Evolutionary conservation across 106 monocot species (phyloP), one percentile per base, ranked within the genome.

Genomic region (Dioscorea alata): DNA sequence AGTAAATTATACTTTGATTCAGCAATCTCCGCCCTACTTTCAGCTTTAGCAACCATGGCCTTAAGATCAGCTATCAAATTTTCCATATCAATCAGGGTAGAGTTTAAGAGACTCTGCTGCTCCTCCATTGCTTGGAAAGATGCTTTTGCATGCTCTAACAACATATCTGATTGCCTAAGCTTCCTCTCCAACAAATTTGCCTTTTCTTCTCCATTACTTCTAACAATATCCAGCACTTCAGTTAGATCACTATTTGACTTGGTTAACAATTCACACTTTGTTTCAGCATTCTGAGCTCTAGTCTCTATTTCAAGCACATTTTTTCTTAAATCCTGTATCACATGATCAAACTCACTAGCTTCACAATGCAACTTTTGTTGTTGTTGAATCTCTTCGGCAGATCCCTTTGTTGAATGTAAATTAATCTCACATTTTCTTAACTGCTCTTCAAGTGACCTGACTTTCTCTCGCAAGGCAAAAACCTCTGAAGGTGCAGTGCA

Each of bases 61-160:
- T 97, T 89, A 19, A 97, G 78, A 77, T 89, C 83, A 24, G 79
- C 83, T 52, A 92, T 90, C 50, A 97, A 69, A 81, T 76, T 71
- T 75, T 85, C 84, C 97, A 97, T 92, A 63, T 97, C 92, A 74
- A 62, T 57, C 13, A 92, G 61, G 60, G 86, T 75, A 68, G 83
- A 78, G 66, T 81, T 76, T 63, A 92, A 31, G 79, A 92, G 42
- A 51, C 16, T 78, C 61, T 79, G 74, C 50, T 91, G 81, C 62
- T 95, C 88, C 63, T 79, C 81, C 35, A 78, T 75, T 75, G 95
- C 95, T 53, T 86, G 88, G 72, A 88, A 49, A 42, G 95, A 81
- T 68, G 84, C 91, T 42, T 73, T 86, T 63, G 88, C 88, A 83
- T 88, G 88, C 59, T 91, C 86, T 57, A 95, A 64, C 48, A 86